Evolutionary conservation across 2,329 filamentous ascomycete genomes (phyloP), one percentile per base, ranked within the genome.

Genomic region (Trichoderma koningiopsis): DNA sequence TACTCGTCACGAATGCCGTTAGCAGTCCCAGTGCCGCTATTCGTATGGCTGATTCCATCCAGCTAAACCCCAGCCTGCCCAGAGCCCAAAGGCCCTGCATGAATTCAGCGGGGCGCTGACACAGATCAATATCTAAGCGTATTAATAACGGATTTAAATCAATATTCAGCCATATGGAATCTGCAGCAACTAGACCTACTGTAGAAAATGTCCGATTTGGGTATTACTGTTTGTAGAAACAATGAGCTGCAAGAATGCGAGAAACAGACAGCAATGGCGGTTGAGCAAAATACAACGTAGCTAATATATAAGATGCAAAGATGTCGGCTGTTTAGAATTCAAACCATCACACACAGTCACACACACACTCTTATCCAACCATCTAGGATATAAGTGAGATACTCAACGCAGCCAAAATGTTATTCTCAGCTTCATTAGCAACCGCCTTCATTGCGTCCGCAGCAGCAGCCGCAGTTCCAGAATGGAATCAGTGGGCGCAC

Each of bases 401-500:
- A 49, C 6, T 8, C 6, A 49, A 22, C 1, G 24, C n/a, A 49
- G n/a, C 43, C 8, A 22, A n/a, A 24, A 49, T 49, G 43, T 2
- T 49, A 11, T 49, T 11, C n/a, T 5, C 43, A 22, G 4, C 43
- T 22, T 49, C 43, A 49, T 22, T 49, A 49, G n/a, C n/a, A 13
- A 49, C 43, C 43, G n/a, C 43, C n/a, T 49, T 49, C n/a, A n/a
- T 49, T 22, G 43, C 43, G 3, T 8, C n/a, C n/a, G 19, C 43
- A 49, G 43, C 43, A 49, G 43, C 43, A 13, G n/a, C 43, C n/a
- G 43, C 43, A 49, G 43, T 49, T 13, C 43, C 43, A 49, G 4
- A 22, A n/a, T 49, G 43, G 43, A n/a, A 22, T 4, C 43, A 49
- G 4, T 81, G 78, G 79, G 74, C 75, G 4, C 79, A 81, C 57